phyloP scores from a whole-genome alignment of 306 rosid species.

The Parietaria judaica region DNA sequence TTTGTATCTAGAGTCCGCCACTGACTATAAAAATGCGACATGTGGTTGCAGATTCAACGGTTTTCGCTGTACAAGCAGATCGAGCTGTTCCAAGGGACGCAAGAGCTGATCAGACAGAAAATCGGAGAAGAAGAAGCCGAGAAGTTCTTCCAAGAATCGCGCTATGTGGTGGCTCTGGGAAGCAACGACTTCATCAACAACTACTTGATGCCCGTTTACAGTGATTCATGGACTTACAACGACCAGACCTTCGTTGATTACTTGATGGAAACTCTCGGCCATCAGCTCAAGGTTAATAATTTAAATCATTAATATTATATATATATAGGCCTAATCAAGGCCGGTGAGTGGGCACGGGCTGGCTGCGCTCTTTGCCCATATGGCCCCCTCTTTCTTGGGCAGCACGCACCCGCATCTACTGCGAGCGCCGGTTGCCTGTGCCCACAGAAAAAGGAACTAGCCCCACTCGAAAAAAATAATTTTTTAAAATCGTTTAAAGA shows the following conservation, averaged over 20 bases:
- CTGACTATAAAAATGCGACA: too few species aligned
- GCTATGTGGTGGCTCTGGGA: slow-evolving; percentile 78
- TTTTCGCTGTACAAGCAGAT: slow-evolving; percentile 63
- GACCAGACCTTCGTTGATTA: slow-evolving; percentile 60
- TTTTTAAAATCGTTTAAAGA: too few species aligned
- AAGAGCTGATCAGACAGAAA: slow-evolving; percentile 38
- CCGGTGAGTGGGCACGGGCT: too few species aligned
- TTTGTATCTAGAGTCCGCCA: too few species aligned
- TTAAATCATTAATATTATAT: background rate
- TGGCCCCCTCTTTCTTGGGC: too few species aligned
- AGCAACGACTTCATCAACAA: slow-evolving; percentile 96
- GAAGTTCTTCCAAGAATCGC: slow-evolving; percentile 49
- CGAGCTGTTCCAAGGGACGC: slow-evolving; percentile 70
- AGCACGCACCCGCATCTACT: too few species aligned
- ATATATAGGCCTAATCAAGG: too few species aligned
- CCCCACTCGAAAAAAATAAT: too few species aligned
- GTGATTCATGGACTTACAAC: slow-evolving; percentile 84
- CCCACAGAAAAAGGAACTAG: too few species aligned
- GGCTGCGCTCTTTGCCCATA: too few species aligned
- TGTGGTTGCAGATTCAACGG: slow-evolving; percentile 59
- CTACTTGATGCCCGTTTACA: slow-evolving; percentile 83
- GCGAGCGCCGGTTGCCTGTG: too few species aligned
- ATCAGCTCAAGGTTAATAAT: slow-evolving; percentile 47
- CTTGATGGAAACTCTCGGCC: slow-evolving; percentile 54
- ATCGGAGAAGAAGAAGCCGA: slow-evolving; percentile 51